A percentile compares a stretch with the other conserved stretches of the same genome.
These are phyloP conservation scores for Protomyces arabidopsidicola DNA, from an alignment of 1,139 yeast genomes.

Conservation along the genomic window DNA sequence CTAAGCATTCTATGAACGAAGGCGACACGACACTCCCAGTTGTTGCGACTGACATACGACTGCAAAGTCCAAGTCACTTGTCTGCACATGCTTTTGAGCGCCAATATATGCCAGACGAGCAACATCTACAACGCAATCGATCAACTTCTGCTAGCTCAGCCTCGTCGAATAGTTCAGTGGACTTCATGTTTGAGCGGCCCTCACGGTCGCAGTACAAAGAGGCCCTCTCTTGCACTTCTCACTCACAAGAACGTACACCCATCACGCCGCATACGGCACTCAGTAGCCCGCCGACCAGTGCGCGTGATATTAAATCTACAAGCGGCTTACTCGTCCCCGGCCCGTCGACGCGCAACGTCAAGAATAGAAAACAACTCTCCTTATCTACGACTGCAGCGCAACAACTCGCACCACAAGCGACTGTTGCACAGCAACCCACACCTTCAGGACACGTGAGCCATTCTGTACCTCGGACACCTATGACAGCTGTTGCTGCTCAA, in stretches of 20 bases:
- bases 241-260: background rate
- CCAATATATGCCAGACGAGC: too few relatives aligned
- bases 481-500: background rate
- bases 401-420: background rate
- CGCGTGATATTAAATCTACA: background rate
- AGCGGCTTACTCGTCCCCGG: background rate
- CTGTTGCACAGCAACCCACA: background rate
- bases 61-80: too few relatives aligned
- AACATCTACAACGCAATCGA: background rate
- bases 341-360: slow-evolving; percentile 1
- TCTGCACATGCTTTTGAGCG: too few relatives aligned
- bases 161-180: background rate
- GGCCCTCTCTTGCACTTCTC: background rate
- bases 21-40: too few relatives aligned
- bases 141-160: background rate
- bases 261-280: background rate
- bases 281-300: background rate
- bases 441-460: background rate
- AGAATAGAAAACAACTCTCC: slow-evolving; percentile 20
- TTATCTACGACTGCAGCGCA: slow-evolving; percentile 12
- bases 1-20: too few relatives aligned
- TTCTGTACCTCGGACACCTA: background rate
- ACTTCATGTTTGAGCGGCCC: background rate
- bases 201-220: background rate
- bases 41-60: too few relatives aligned